Evolutionary conservation across 1,284 basidiomycete genomes (phyloP), one percentile per base, ranked within the genome.

Genomic region (Moniliophthora roreri): DNA sequence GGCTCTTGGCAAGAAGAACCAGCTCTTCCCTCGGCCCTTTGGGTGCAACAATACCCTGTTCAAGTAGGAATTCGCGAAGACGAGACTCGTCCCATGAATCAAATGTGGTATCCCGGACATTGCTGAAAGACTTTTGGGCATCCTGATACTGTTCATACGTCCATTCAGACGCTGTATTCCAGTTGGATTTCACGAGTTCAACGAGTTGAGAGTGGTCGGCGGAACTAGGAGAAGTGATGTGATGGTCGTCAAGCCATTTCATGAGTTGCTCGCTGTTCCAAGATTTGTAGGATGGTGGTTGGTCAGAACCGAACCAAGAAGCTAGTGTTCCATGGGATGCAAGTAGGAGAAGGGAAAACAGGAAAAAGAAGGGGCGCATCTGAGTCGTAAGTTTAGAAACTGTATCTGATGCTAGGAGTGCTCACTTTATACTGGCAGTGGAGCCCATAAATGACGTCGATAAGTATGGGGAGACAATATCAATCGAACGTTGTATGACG

Each of bases 11-110:
- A 32, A 91, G 77, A 15, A 89, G 72, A 15, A 87, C 76, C 28
- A 97, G 84, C 65, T 93, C 82, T 65, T 96, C 94, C 52, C 81
- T 78, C 2, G 85, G 85, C 2, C 89, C 87, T 20, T 80, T 79
- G 10, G 94, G 94, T 15, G 86, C 82, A 44, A 96, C 83, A 56
- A 95, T 77, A 42, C 93, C 93, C 59, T 94, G 86, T 64, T 92
- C 83, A 53, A 96, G 80, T n/a, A 97, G 77, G 71, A 89, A 95
- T 59, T 89, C 75, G 61, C 93, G 82, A 23, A 96, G 76, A 44
- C 80, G 79, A 24, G 84, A 87, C 65, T 96, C 93, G 63, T 90
- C 84, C 93, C 93, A 96, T 4, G 73, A 69, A 51, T 88, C 85
- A 53, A 88, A 86, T 2, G 78, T 67, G n/a, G 76, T 68, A 4